Base-by-base conservation (phyloP, 2,329 filamentous ascomycete species). In the Nemania sp. region DNA sequence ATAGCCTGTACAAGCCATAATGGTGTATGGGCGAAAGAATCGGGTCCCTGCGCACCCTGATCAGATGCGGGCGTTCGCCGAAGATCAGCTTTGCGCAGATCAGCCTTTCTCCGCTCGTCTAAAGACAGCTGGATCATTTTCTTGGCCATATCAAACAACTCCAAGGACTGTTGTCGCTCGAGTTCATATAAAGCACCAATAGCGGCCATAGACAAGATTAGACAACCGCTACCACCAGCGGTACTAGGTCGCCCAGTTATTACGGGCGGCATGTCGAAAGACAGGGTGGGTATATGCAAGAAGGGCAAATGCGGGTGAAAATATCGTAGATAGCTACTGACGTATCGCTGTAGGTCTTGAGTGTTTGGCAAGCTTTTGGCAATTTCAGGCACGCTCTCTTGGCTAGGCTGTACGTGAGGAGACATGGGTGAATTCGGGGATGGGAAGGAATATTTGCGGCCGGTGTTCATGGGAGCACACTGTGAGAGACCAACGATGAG, bases 281-380 rank as follows among this genome's bases (percentile, higher is more conserved):
- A 94, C 70, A 98, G 85, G 18, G 95, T 97, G 60, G 94, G 91
- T 73, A 97, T 89, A 80, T 98, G 95, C 69, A 97, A 84, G 80
- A 98, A 97, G n/a, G 96, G 95, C 69, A 97, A 82, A 79, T 98
- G 95, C 24, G 95, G 95, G 77, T 98, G 94, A 80, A 97, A 97
- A 79, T 93, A 97, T 72, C 90, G 90, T 75, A 98, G 89, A 81
- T 98, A 98, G 67, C 94, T 92, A 72, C 90, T 90, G 70, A 98
- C 92, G 80, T 94, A 98, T 78, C 93, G 92, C 79, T 97, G 94
- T 70, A 98, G 88, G 78, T 98, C 93, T 77, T 88, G 86, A 38
- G 93, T 95, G 81, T 88, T 93, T 61, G 95, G 94, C 66, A 97
- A 86, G 72, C 82, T 86, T 73, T 82, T 87, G 76, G 82, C 84